phyloP scores from a whole-genome alignment of 495 filamentous ascomycete genomes.

The Penicillium silybi region DNA sequence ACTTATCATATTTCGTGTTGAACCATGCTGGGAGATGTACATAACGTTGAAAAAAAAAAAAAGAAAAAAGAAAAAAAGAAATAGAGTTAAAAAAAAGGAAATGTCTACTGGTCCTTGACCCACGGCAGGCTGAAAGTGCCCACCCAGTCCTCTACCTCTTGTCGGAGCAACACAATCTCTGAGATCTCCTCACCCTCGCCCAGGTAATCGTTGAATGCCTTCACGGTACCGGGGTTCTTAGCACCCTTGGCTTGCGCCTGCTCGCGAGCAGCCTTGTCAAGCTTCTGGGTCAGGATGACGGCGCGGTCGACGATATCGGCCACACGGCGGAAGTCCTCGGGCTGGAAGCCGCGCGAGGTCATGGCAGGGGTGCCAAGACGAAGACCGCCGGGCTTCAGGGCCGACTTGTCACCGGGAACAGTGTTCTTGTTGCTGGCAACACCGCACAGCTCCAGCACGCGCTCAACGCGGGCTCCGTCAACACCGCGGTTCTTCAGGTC shows the following conservation, averaged over 20 bases:
- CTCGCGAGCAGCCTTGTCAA: constrained; percentile 77
- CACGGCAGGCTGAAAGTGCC: constrained; percentile 89
- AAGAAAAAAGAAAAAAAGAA: constrained; percentile 9
- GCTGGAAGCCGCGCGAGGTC: constrained; percentile 88
- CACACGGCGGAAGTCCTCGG: constrained; percentile 83
- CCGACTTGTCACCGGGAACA: constrained; percentile 90
- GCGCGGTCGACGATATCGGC: constrained; percentile 92
- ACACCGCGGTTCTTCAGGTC: constrained; percentile 89
- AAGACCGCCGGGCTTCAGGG: constrained; percentile 85
- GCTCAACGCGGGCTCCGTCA: constrained; percentile 91
- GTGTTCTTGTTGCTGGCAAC: constrained; percentile 99
- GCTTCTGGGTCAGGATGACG: constrained; percentile 74
- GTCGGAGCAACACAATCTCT: constrained; percentile 81
- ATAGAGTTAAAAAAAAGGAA: constrained; percentile 5
- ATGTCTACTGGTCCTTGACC: constrained; percentile 48
- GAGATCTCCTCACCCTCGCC: constrained; percentile 76
- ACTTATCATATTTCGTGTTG: constrained; percentile 25
- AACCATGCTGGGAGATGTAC: constrained; percentile 22
- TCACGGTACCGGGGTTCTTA: constrained; percentile 76
- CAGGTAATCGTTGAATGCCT: constrained; percentile 79
- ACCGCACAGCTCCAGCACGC: constrained; percentile 88
- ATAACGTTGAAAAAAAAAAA: constrained; percentile 6
- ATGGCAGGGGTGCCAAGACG: constrained; percentile 94
- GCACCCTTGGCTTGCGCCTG: constrained; percentile 68
- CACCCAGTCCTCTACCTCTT: constrained; percentile 95